A percentile compares a stretch with the other conserved stretches of the same genome.
phyloP scores from a whole-genome alignment of 2,329 filamentous ascomycete species.

The Fusarium coffeatum region DNA sequence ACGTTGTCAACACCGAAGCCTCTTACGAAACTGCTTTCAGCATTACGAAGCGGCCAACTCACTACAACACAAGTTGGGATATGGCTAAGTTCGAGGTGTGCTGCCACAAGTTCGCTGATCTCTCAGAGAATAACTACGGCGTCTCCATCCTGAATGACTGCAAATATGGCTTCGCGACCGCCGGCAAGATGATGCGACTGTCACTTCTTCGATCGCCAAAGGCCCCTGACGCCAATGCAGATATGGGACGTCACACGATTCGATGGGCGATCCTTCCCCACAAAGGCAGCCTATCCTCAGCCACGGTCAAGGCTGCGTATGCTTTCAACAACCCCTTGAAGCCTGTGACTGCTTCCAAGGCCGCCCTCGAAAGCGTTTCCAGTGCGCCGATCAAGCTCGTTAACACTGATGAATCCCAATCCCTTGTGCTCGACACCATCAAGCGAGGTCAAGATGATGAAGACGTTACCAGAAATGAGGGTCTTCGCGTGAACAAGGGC shows the following conservation, averaged over 20 bases:
- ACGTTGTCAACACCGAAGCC: conserved; percentile 89
- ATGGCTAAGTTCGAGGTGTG: conserved; percentile 99
- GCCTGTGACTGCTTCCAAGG: conserved; percentile 48
- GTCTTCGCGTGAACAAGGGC: conserved; percentile 74
- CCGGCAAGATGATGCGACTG: conserved; percentile 88
- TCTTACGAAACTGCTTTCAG: conserved; percentile 96
- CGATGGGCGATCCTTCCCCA: conserved; percentile 94
- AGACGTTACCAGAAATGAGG: conserved; percentile 72
- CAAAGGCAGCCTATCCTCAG: conserved; percentile 73
- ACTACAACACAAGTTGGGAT: conserved; percentile 98
- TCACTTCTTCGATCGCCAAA: conserved; percentile 89
- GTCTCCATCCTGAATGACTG: conserved; percentile 94
- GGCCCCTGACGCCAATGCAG: conserved; percentile 90
- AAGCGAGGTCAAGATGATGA: conserved; percentile 94
- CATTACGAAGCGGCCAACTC: conserved; percentile 87
- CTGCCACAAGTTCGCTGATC: conserved; percentile 92
- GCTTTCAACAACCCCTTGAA: conserved; percentile 88
- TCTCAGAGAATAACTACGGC: conserved; percentile 88
- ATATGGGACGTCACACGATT: conserved; percentile 91
- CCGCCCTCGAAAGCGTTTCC: conserved; percentile 44
- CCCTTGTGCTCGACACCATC: conserved; percentile 85
- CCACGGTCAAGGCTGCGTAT: conserved; percentile 84
- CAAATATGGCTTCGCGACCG: conserved; percentile 95
- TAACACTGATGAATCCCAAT: conserved; percentile 64
- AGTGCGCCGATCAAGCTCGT: conserved; percentile 72